Evolutionary conservation across 495 filamentous ascomycete genomes (phyloP).

Genomic region (Barbatosphaeria neglecta): DNA sequence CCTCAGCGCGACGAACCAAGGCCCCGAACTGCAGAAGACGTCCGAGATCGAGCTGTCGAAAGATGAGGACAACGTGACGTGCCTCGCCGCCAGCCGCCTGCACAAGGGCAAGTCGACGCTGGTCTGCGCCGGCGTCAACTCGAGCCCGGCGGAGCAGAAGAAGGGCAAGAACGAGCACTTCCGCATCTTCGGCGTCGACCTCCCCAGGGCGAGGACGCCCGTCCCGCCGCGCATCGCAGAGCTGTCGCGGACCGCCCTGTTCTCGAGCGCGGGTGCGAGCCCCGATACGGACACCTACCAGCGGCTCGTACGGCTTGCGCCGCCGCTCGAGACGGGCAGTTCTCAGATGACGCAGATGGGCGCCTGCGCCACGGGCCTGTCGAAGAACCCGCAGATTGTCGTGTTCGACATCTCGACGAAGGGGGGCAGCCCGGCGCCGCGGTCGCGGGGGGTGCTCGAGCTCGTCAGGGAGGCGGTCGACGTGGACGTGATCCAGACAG

Average conservation of each 20-base stretch:
- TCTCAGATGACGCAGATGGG: conserved; percentile 51
- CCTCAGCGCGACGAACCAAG: conserved; percentile 50
- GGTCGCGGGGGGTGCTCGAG: conserved; percentile 55
- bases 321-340: conserved; percentile 36
- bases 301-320: conserved; percentile 61
- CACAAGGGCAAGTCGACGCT: conserved; percentile 43
- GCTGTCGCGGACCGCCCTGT: conserved; percentile 48
- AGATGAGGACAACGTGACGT: conserved; percentile 87
- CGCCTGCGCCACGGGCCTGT: conserved; percentile 62
- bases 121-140: conserved; percentile 81
- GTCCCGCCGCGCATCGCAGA: conserved; percentile 37
- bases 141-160: conserved; percentile 53
- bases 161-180: conserved; percentile 82
- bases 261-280: conserved; percentile 46
- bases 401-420: conserved; percentile 61
- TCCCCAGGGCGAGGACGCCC: conserved; percentile 29
- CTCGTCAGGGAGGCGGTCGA: conserved; percentile 67
- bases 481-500: conserved; percentile 57
- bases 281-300: conserved; percentile 63
- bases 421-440: conserved; percentile 39
- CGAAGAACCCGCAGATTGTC: conserved; percentile 61
- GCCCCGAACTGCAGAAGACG: conserved; percentile 45
- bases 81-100: conserved; percentile 51
- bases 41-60: conserved; percentile 69
- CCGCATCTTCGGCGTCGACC: conserved; percentile 58